Base-by-base conservation (phyloP, 2,329 filamentous ascomycete species). In the Sclerotiophoma versabilis region DNA sequence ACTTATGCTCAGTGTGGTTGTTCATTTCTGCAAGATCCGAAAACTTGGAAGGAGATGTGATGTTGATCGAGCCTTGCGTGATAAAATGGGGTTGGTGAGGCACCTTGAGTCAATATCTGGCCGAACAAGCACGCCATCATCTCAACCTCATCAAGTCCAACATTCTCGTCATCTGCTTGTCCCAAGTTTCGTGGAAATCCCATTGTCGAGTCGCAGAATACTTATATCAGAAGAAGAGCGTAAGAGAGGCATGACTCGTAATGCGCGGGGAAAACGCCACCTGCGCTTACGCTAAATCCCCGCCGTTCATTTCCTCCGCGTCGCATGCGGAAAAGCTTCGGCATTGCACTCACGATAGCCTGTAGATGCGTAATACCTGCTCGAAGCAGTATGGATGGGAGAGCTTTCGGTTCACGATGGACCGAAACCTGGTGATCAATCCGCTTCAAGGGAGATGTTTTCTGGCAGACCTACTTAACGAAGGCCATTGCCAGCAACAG, bases 211-310 rank as follows among this genome's bases (percentile, higher is more conserved):
- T 30, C 25, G 17, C 26, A 30, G 17, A 30, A 9, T 2, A 30
- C 4, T 15, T 9, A 29, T 7, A 7, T 6, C 11, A 8, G 4
- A 37, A 20, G 5, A 29, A 1, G 8, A 25, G 5, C 27, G 12
- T 17, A 2, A 27, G 15, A 9, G 14, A 36, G 12, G 12, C 43
- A 42, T 48, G 49, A 46, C 42, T 42, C 49, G 42, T n/a, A 27
- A 29, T 22, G 49, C 36, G 42, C 36, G 43, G 43, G 50, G 38
- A 54, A 54, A 47, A 25, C 37, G 50, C 50, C 36, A 53, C 49
- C 37, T 33, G 37, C 36, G 42, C 25, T 17, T 15, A 10, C 44
- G 39, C 38, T 49, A 33, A 29, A 33, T 44, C 32, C 45, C 38
- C 27, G 19, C 43, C 37, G 22, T 27, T 17, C 26, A 49, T 36